Evolutionary conservation across 1,284 basidiomycete genomes (phyloP).

Genomic region (Agroathelia rolfsii): DNA sequence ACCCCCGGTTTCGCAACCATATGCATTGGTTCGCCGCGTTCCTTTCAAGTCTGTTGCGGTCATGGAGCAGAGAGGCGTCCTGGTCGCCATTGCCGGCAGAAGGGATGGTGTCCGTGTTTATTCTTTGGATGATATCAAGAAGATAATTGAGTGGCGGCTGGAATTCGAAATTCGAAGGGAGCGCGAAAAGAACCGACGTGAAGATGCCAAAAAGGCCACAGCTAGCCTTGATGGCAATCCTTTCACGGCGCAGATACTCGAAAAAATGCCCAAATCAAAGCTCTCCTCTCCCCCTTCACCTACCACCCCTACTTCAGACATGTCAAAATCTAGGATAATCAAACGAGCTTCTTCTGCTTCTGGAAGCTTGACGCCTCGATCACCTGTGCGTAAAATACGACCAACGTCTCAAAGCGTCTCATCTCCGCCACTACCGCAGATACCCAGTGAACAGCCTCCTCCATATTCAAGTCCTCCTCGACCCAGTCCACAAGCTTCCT

Average conservation of each 20-base stretch:
- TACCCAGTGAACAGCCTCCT: constrained; percentile 19
- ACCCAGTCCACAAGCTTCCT: no score
- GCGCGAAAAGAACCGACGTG: constrained; percentile 53
- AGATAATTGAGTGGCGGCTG: constrained; percentile 75
- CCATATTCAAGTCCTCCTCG: constrained; percentile 18
- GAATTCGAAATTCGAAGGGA: constrained; percentile 70
- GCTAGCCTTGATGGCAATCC: no score
- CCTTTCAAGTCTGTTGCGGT: constrained; percentile 77
- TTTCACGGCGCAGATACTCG: constrained; percentile 26
- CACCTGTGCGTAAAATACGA: no score
- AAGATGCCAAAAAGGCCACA: constrained; percentile 54
- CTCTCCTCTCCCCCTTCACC: constrained; percentile 36
- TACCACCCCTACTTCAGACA: constrained; percentile 20
- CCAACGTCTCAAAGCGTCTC: no score
- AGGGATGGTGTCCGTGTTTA: constrained; percentile 78
- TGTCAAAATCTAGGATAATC: constrained; percentile 24
- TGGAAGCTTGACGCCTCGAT: no score
- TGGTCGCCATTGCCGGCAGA: constrained; percentile 75
- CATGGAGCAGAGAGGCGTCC: constrained; percentile 78
- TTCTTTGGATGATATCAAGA: constrained; percentile 72
- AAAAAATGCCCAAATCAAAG: constrained; percentile 34
- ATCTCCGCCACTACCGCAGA: no score
- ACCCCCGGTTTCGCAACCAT: constrained; percentile 64
- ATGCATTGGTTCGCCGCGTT: constrained; percentile 68
- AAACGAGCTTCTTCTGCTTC: constrained; percentile 18